Evolutionary conservation across 2,329 filamentous ascomycete genomes (phyloP), one percentile per base, ranked within the genome.

Genomic region (Grosmannia penicillata): DNA sequence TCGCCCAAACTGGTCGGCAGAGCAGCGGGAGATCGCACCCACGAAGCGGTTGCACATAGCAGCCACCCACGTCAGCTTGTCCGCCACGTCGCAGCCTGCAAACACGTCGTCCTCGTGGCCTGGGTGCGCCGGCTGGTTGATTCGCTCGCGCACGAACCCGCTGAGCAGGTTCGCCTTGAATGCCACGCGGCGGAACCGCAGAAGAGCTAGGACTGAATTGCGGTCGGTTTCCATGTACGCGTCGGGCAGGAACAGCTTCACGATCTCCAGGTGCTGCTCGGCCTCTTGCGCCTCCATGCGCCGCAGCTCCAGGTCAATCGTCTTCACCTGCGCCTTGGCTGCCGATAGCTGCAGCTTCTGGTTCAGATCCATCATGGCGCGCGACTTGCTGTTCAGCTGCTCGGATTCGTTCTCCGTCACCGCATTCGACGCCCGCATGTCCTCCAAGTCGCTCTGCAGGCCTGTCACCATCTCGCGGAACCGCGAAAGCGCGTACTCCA

Each of bases 351-450:
- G 89, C 31, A 98, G 70, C 60, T 93, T 93, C 70, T 89, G 74
- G 57, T 96, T 96, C 33, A 98, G 70, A 52, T 98, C 89, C 74
- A 94, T 82, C 80, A 98, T 93, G 38, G 89, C 86, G 45, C 86
- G 76, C 32, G 89, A 93, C 45, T 85, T 81, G 50, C 75, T 82
- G 47, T 79, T 87, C 39, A 96, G 73, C 56, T 96, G 85, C 54
- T 87, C 86, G 1, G 89, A 86, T 56, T 96, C 87, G 14, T 80
- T 80, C 56, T 96, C 91, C 1, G 86, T 93, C 48, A 96, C 82
- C 32, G 87, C 84, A 51, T 93, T 84, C 4, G 86, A 93, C 11
- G 87, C 83, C 43, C 84, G 76, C 70, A 95, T 89, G 51, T 96
- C 87, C 49, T 93, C 83, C 47, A 96, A 63, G 53, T 94, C 86